Evolutionary conservation across 495 filamentous ascomycete species (phyloP).

Genomic region (Annulohypoxylon nitens): DNA sequence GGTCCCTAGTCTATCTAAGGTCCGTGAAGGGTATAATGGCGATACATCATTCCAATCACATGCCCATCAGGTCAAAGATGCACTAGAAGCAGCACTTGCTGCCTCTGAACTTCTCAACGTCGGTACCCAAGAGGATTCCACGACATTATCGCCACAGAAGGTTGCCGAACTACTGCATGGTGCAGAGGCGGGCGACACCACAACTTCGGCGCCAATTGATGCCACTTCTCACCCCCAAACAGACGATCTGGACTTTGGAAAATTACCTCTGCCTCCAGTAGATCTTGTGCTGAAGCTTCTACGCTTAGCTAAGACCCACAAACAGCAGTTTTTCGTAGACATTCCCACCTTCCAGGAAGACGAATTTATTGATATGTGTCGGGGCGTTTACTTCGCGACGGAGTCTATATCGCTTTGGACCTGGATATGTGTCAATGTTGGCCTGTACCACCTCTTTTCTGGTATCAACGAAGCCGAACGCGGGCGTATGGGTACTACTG

Average conservation of each 20-base stretch:
- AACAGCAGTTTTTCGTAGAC: conserved; percentile 47
- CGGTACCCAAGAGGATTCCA: conserved; percentile 4
- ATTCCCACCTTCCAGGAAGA: conserved; percentile 58
- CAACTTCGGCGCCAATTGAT: not conserved
- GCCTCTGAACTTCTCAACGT: conserved; percentile 25
- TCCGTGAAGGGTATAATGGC: conserved; percentile 41
- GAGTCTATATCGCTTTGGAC: conserved; percentile 68
- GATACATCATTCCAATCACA: conserved; percentile 47
- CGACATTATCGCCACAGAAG: conserved; percentile 9
- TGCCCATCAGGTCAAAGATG: conserved; percentile 34
- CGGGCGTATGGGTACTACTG: conserved; percentile 29
- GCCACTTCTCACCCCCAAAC: not conserved
- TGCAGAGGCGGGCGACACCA: not conserved
- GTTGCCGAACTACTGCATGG: conserved; percentile 20
- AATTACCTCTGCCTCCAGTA: conserved; percentile 39
- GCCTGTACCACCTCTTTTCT: conserved; percentile 68
- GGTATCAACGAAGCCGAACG: conserved; percentile 37
- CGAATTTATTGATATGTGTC: conserved; percentile 67
- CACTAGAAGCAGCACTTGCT: conserved; percentile 34
- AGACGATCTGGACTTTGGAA: conserved; percentile 24
- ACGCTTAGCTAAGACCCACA: conserved; percentile 34
- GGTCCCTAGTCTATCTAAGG: conserved; percentile 33
- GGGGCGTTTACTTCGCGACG: conserved; percentile 69
- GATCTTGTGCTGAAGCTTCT: conserved; percentile 43
- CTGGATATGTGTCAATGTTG: conserved; percentile 69